Evolutionary conservation across 2,329 filamentous ascomycete genomes (phyloP).

Genomic region (Pseudopyricularia javanii): DNA sequence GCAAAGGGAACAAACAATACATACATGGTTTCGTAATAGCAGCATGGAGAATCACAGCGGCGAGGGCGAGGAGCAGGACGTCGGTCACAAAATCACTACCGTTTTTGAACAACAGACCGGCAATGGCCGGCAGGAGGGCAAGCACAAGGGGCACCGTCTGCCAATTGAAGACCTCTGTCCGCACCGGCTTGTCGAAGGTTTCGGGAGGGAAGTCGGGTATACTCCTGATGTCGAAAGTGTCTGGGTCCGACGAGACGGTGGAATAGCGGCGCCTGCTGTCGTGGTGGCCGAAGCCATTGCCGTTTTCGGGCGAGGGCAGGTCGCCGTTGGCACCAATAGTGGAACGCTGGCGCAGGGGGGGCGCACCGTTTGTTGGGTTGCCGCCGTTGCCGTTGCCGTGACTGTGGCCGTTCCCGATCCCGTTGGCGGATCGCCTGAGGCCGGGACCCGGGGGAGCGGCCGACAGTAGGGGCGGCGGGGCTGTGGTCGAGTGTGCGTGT

Average conservation of each 20-base stretch:
- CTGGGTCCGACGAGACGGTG: constrained; percentile 56
- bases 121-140: constrained; percentile 76
- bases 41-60: constrained; percentile 84
- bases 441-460: constrained; percentile 19
- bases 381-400: not conserved
- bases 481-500: not conserved
- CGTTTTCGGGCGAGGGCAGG: not conserved
- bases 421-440: constrained; percentile 23
- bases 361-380: constrained; percentile 22
- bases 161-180: constrained; percentile 33
- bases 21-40: constrained; percentile 84
- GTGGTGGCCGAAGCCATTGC: constrained; percentile 1
- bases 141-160: constrained; percentile 73
- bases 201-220: not conserved
- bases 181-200: not conserved
- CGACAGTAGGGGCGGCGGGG: not conserved
- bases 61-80: constrained; percentile 65
- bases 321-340: constrained; percentile 3
- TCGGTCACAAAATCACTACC: constrained; percentile 78
- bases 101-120: constrained; percentile 72
- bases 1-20: constrained; percentile 12
- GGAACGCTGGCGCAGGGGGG: constrained; percentile 13
- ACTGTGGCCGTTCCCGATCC: not conserved
- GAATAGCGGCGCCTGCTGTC: constrained; percentile 38
- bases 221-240: not conserved